Conservation (phyloP, 345 rosid genomes). For the Abelmoschus esculentus region DNA sequence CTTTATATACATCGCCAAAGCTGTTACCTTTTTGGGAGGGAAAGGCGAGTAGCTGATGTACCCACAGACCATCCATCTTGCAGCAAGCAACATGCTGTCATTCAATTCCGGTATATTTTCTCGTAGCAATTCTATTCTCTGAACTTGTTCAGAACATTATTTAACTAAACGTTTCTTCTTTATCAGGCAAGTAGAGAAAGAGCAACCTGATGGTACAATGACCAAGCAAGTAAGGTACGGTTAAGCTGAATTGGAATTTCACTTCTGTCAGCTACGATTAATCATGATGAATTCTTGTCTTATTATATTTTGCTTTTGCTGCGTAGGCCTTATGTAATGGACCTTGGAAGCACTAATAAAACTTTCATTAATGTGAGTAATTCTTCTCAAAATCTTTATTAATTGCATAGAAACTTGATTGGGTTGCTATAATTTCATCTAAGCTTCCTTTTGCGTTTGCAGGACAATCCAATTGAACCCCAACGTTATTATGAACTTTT, state of each 20-base stretch:
- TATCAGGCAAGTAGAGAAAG: slow-evolving; percentile 70
- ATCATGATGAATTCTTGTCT: background rate
- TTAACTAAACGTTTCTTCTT: slow-evolving; percentile 17
- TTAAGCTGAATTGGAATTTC: background rate
- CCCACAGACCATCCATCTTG: slow-evolving; percentile 99
- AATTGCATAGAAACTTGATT: background rate
- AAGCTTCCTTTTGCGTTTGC: slow-evolving; percentile 25
- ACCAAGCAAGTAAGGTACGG: slow-evolving; percentile 61
- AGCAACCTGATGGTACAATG: slow-evolving; percentile 62
- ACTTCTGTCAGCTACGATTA: slow-evolving; percentile 4
- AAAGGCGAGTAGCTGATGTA: slow-evolving; percentile 83
- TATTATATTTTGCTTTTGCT: slow-evolving; percentile 13
- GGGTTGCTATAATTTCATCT: slow-evolving; percentile 10
- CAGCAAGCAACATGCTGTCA: slow-evolving; percentile 98
- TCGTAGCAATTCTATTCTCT: slow-evolving; percentile 9
- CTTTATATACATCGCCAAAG: slow-evolving; percentile 91
- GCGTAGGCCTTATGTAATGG: slow-evolving; percentile 87
- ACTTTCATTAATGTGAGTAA: slow-evolving; percentile 75
- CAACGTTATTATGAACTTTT: slow-evolving; percentile 87
- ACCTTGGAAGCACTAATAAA: slow-evolving; percentile 96
- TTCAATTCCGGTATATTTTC: slow-evolving; percentile 62
- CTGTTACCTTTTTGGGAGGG: slow-evolving; percentile 94
- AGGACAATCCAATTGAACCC: slow-evolving; percentile 82
- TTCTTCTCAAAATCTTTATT: slow-evolving; percentile 16
- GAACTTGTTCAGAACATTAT: slow-evolving; percentile 6